Evolutionary conservation across 2,329 filamentous ascomycete genomes (phyloP).

Genomic region (Chrysoporthe puriensis): DNA sequence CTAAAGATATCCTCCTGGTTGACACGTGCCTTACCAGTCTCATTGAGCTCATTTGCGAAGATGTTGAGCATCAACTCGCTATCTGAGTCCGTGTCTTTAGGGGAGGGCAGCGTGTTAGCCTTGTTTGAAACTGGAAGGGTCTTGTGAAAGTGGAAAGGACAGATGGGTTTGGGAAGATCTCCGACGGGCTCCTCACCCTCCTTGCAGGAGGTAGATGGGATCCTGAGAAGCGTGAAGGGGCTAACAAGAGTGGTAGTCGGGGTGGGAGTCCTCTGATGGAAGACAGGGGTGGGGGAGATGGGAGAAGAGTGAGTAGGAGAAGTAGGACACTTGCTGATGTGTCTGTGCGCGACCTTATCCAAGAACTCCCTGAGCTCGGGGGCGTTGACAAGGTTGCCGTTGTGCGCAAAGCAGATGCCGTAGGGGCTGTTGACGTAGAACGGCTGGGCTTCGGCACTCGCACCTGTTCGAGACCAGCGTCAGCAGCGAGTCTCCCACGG

Average conservation of each 20-base stretch:
- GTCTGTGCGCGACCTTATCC: slow-evolving; percentile 77
- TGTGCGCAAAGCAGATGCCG: slow-evolving; percentile 80
- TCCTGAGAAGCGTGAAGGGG: neutral
- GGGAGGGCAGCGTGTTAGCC: slow-evolving; percentile 2
- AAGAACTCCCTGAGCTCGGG: slow-evolving; percentile 71
- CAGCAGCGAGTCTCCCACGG: slow-evolving; percentile 2
- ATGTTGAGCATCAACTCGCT: slow-evolving; percentile 88
- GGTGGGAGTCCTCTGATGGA: neutral
- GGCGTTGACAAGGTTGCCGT: slow-evolving; percentile 85
- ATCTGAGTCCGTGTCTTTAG: slow-evolving; percentile 75
- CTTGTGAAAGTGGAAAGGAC: neutral
- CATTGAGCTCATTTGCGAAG: slow-evolving; percentile 81
- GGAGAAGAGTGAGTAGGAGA: neutral
- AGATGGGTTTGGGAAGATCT: neutral
- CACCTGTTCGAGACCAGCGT: slow-evolving; percentile 5
- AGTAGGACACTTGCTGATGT: slow-evolving; percentile 59
- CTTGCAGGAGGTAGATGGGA: neutral
- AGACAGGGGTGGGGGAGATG: neutral
- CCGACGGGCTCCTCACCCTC: neutral
- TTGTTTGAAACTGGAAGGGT: neutral
- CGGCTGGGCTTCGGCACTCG: slow-evolving; percentile 83
- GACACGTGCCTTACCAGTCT: slow-evolving; percentile 82
- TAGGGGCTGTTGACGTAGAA: slow-evolving; percentile 91
- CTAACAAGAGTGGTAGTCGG: neutral
- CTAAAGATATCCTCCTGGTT: slow-evolving; percentile 81